These are phyloP conservation scores for Heliamphora exappendiculata DNA, from an alignment of 148 eudicot genomes.

Conservation along the genomic window DNA sequence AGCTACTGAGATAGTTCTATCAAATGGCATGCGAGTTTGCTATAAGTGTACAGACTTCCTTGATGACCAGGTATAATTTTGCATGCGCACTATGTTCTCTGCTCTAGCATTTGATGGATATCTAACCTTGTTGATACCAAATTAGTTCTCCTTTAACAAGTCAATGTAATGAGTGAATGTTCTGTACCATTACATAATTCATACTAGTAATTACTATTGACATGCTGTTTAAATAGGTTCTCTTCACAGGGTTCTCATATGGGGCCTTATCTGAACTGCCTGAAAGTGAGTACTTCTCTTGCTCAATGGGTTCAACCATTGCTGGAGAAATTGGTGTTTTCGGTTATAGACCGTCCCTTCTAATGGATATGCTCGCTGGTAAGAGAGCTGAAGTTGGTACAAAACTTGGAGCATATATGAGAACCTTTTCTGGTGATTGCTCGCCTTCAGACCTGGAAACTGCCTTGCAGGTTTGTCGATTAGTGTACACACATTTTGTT, in stretches of 20 bases:
- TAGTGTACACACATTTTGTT: background rate
- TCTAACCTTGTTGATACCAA: background rate
- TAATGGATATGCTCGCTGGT: constrained; percentile 95
- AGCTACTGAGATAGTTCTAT: constrained; percentile 62
- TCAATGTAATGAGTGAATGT: background rate
- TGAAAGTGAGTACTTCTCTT: constrained; percentile 74
- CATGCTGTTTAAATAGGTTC: constrained; percentile 51
- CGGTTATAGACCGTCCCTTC: constrained; percentile 78
- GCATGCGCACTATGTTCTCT: background rate
- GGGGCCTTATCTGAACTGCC: constrained; percentile 89
- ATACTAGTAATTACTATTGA: constrained; percentile 20
- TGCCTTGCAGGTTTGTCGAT: constrained; percentile 72
- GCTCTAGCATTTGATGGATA: background rate
- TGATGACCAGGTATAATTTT: constrained; percentile 71
- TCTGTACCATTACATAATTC: background rate
- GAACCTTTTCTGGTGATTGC: constrained; percentile 84
- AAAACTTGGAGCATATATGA: constrained; percentile 78
- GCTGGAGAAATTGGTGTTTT: constrained; percentile 86
- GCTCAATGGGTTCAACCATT: constrained; percentile 83
- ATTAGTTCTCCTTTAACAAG: background rate
- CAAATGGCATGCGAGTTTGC: constrained; percentile 91
- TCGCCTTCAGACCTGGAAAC: constrained; percentile 92
- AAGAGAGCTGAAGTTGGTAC: constrained; percentile 90
- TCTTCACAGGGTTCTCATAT: constrained; percentile 77
- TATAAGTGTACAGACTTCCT: constrained; percentile 78